Conservation (phyloP, 352 stramenopile genomes). For the Globisporangium rhizosaccharum region DNA sequence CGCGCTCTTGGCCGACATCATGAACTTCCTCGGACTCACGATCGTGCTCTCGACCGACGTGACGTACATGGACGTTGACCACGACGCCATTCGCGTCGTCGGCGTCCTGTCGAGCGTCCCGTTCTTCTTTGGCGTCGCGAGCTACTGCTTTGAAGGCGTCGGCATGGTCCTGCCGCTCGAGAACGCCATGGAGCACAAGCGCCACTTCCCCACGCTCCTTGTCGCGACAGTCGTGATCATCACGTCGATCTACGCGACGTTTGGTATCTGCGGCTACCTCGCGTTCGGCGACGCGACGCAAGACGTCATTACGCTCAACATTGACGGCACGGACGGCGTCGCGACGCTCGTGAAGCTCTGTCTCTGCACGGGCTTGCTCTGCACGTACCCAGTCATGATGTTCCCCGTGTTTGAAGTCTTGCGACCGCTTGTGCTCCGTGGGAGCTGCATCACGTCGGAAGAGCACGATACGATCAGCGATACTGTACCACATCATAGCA, state of each 20-base stretch:
- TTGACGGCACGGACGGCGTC: constrained; percentile 49
- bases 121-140: constrained; percentile 87
- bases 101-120: constrained; percentile 59
- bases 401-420: constrained; percentile 89
- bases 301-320: constrained; percentile 89
- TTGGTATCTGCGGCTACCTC: constrained; percentile 84
- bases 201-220: constrained; percentile 72
- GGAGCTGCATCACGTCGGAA: constrained; percentile 17
- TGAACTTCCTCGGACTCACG: constrained; percentile 82
- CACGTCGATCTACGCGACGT: constrained; percentile 82
- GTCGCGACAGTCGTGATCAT: constrained; percentile 72
- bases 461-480: background rate
- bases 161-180: constrained; percentile 88
- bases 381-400: constrained; percentile 92
- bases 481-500: background rate
- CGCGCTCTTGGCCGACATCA: constrained; percentile 83
- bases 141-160: constrained; percentile 90
- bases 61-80: constrained; percentile 51
- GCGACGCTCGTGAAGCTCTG: constrained; percentile 83
- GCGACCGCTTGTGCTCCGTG: constrained; percentile 23
- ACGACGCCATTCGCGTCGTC: constrained; percentile 47
- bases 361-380: constrained; percentile 85
- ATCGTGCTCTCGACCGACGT: constrained; percentile 84
- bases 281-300: constrained; percentile 78
- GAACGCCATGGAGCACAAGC: constrained; percentile 74